Evolutionary conservation across 257 asterid species (phyloP).

Genomic region (Jacaranda copaia): DNA sequence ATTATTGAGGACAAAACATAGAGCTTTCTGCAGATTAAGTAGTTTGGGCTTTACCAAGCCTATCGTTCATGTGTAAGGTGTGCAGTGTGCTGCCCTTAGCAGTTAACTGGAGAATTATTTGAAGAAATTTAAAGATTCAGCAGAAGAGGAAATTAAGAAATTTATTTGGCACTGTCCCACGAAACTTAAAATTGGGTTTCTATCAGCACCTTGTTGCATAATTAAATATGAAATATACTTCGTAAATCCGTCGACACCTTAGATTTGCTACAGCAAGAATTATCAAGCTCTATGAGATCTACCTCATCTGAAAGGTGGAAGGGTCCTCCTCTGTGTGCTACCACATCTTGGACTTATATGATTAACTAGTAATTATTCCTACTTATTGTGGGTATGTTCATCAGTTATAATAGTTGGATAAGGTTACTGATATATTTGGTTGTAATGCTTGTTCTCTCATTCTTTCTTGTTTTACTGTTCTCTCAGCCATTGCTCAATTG

Average conservation of each 20-base stretch:
- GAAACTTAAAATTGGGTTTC: not conserved
- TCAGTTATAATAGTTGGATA: no score
- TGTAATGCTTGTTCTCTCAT: no score
- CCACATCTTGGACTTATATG: no score
- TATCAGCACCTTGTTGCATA: not conserved
- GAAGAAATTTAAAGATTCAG: not conserved
- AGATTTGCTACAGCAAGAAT: not conserved
- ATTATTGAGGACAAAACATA: not conserved
- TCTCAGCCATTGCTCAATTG: no score
- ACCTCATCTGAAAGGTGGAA: not conserved
- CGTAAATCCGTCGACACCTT: not conserved
- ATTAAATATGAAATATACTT: not conserved
- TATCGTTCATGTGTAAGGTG: not conserved
- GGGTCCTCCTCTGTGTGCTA: not conserved
- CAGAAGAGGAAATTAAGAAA: not conserved
- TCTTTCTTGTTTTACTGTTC: no score
- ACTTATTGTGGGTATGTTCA: no score
- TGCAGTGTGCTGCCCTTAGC: not conserved
- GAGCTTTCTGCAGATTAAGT: not conserved
- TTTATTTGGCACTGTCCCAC: not conserved
- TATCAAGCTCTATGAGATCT: not conserved
- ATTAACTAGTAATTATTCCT: no score
- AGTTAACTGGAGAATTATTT: not conserved
- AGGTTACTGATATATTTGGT: no score
- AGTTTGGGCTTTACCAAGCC: not conserved